Base-by-base conservation (phyloP, 192 early-diverging fungal genomes). In the Spizellomyces sp. region DNA sequence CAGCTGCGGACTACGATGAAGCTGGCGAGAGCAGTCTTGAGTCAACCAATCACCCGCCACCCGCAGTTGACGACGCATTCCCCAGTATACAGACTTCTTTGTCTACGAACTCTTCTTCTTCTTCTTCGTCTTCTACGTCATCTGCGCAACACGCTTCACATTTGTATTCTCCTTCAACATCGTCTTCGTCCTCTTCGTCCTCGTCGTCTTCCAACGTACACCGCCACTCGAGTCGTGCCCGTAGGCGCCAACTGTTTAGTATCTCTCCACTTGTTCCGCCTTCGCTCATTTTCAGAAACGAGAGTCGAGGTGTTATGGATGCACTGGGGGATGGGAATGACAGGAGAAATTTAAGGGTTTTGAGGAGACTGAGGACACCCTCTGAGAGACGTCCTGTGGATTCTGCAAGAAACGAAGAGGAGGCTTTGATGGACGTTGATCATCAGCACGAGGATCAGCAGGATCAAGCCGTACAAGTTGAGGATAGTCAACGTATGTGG, bases 221-320 rank as follows among this genome's bases (percentile, higher is more conserved):
- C 69, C 57, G 69, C n/a, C 15, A 44, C 19, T 43, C 69, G 14
- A 21, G 45, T 9, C 58, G 59, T 21, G 7, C 27, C 12, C 60
- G 58, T 22, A 42, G 69, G n/a, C 58, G 69, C 8, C 58, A 70
- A 48, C 69, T 70, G 6, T 70, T 62, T 47, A 43, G 22, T 9
- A n/a, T 62, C 14, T 22, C 59, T 15, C 69, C 69, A 48, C 58
- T 70, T 19, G 45, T 70, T 9, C 69, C 69, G 19, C 22, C 44
- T 14, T 36, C 27, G 4, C 66, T 41, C 48, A 57, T 19, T 68
- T 22, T 14, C 15, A 61, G 59, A 22, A 17, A 27, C 17, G 10
- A 14, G 10, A 19, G 59, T 12, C 59, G 10, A 41, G 15, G 41
- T 14, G 59, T 61, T 0, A 17, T 61, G 14, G 10, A 27, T 17